phyloP scores from a whole-genome alignment of 306 rosid genomes.

The Medicago arabica region DNA sequence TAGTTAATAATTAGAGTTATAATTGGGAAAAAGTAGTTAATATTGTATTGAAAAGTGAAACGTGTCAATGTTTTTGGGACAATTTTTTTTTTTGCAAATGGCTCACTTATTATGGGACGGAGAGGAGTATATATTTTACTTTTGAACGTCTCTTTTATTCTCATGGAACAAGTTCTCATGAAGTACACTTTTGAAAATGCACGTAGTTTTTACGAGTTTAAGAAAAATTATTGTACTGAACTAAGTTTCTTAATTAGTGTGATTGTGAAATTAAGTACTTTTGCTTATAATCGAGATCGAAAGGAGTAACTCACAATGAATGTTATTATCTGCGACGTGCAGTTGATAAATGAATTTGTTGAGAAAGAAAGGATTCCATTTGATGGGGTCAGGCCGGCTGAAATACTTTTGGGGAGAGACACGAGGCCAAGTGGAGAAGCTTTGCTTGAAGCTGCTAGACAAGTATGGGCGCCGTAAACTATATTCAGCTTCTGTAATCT shows the following conservation, averaged over 20 bases:
- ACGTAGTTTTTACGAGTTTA: neutral
- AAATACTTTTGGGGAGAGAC: slow-evolving; percentile 85
- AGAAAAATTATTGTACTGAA: neutral
- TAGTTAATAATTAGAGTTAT: no score
- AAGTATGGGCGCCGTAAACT: slow-evolving; percentile 45
- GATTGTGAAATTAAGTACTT: neutral
- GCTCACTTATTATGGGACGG: no score
- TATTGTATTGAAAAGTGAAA: no score
- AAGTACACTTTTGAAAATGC: slow-evolving; percentile 1
- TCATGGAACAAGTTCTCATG: neutral
- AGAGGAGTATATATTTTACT: no score
- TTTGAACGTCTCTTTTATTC: neutral
- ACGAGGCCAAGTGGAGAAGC: slow-evolving; percentile 88
- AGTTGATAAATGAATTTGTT: slow-evolving; percentile 69
- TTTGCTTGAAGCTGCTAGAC: slow-evolving; percentile 86
- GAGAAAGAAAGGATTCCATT: slow-evolving; percentile 61
- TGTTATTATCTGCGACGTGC: slow-evolving; percentile 36
- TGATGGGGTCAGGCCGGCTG: slow-evolving; percentile 52
- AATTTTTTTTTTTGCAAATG: no score
- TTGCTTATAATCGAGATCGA: neutral
- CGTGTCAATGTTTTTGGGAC: no score
- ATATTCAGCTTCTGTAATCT: neutral
- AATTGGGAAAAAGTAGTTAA: no score
- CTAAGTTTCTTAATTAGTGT: neutral
- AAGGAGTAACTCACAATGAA: neutral